Evolutionary conservation across 2,329 filamentous ascomycete species (phyloP).

Genomic region (Chaetomium olivaceum): DNA sequence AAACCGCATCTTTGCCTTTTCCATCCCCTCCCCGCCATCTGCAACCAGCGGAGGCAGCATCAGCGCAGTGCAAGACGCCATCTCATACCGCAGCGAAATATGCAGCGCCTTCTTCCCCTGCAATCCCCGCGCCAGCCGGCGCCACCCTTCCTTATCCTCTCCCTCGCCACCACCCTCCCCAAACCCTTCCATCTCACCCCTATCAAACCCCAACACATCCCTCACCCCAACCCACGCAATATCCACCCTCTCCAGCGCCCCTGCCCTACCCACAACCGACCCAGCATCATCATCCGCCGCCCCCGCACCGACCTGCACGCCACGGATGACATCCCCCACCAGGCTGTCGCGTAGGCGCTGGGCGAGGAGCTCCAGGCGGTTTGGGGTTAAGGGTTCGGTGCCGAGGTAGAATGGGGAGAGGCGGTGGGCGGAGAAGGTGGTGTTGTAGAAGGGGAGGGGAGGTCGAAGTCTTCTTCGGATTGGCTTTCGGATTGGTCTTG

Average conservation of each 20-base stretch:
- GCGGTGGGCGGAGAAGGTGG: conserved; percentile 58
- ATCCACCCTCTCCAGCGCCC: conserved; percentile 49
- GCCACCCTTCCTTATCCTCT: conserved; percentile 18
- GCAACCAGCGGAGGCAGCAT: conserved; percentile 44
- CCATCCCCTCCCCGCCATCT: not conserved
- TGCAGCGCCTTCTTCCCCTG: conserved; percentile 41
- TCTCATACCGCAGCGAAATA: conserved; percentile 55
- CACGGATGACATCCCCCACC: conserved; percentile 61
- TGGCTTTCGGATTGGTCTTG: not conserved
- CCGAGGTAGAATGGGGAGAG: conserved; percentile 56
- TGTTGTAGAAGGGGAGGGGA: conserved; percentile 54
- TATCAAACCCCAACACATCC: conserved; percentile 23
- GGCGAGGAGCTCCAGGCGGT: conserved; percentile 47
- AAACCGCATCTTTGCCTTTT: conserved; percentile 1
- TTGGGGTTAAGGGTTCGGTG: conserved; percentile 39
- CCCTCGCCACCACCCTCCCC: conserved; percentile 23
- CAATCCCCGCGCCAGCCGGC: conserved; percentile 6
- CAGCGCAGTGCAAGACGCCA: conserved; percentile 52
- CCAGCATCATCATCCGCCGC: conserved; percentile 38
- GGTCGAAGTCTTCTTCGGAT: not conserved
- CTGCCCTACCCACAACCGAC: conserved; percentile 42
- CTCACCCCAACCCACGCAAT: conserved; percentile 48
- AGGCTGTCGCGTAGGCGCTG: conserved; percentile 55
- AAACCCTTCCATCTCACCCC: conserved; percentile 18
- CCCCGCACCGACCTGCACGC: conserved; percentile 51